Conservation (phyloP, 1,139 yeast species). For the Taphrina pruni region DNA sequence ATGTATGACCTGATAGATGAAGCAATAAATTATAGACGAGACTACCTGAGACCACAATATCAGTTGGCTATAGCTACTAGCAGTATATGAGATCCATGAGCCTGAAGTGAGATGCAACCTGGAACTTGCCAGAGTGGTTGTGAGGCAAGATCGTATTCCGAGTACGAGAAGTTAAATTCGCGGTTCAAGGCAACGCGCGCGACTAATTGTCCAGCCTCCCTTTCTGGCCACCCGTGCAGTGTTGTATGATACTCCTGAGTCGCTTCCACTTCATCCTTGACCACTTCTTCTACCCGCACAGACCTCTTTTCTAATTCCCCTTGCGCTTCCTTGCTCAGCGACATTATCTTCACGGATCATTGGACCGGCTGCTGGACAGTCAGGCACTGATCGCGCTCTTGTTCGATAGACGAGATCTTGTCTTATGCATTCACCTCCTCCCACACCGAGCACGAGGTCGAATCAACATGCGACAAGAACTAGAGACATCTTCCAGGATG, state of each 20-base stretch:
- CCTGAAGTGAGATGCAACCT: no score
- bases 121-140: no score
- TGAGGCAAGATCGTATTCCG: background rate
- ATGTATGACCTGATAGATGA: background rate
- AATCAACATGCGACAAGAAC: conserved; percentile 13
- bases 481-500: conserved; percentile 1
- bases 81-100: no score
- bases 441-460: conserved; percentile 19
- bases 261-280: background rate
- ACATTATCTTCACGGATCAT: no score
- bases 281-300: no score
- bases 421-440: conserved; percentile 27
- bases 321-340: no score
- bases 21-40: background rate
- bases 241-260: background rate
- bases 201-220: background rate
- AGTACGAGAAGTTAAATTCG: background rate
- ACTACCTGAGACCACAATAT: no score
- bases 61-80: no score
- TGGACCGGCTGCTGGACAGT: conserved; percentile 17
- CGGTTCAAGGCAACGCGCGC: background rate
- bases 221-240: background rate
- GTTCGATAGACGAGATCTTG: background rate
- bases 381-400: background rate
- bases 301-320: no score